Evolutionary conservation across 139 green algal species (phyloP).

Genomic region (Chlorella sp.): DNA sequence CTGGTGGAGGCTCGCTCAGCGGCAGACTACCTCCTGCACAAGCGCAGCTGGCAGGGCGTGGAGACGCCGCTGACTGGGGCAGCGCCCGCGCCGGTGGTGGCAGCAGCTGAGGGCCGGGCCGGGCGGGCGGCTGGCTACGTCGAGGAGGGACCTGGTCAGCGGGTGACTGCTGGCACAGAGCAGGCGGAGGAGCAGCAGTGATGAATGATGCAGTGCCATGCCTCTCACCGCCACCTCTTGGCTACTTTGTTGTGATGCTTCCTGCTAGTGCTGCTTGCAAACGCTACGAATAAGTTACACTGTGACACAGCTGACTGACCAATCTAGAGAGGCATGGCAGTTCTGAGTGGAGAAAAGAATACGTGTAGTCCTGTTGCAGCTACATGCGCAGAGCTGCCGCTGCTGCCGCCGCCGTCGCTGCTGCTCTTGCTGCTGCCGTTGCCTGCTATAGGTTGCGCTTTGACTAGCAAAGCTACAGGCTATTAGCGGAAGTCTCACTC

Average conservation of each 20-base stretch:
- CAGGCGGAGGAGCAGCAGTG: background rate
- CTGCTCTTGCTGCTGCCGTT: background rate
- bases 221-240: too few relatives aligned
- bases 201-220: too few relatives aligned
- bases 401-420: background rate
- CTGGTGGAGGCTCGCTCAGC: constrained; percentile 56
- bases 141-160: constrained; percentile 28
- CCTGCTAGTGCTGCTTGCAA: background rate
- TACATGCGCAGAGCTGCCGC: too few relatives aligned
- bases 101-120: constrained; percentile 43
- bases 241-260: too few relatives aligned
- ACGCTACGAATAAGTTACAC: too few relatives aligned
- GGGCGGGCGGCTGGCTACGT: constrained; percentile 71
- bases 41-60: constrained; percentile 77
- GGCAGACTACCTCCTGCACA: constrained; percentile 75
- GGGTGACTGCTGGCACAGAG: too few relatives aligned
- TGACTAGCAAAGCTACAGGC: background rate
- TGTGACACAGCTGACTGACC: too few relatives aligned
- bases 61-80: constrained; percentile 73
- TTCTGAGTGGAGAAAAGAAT: background rate
- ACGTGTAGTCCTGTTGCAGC: background rate
- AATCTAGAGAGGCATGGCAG: too few relatives aligned
- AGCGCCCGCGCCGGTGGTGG: constrained; percentile 13
- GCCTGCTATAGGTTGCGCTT: background rate
- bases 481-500: background rate